Evolutionary conservation across 805 yeast genomes (phyloP).

Genomic region (Hanseniaspora lachancei): DNA sequence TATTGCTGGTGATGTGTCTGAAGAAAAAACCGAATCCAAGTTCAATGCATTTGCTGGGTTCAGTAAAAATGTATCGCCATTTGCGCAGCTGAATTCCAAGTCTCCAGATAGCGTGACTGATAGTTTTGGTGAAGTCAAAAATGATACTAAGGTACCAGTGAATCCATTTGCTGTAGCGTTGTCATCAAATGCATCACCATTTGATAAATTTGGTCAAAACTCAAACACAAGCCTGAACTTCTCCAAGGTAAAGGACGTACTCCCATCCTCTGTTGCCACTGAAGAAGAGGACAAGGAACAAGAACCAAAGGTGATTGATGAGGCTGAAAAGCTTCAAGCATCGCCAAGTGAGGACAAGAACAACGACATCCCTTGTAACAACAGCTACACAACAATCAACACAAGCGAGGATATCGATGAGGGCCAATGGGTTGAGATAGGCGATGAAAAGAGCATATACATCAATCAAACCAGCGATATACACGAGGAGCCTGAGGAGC

Average conservation of each 20-base stretch:
- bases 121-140: background rate
- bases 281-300: no score
- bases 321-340: background rate
- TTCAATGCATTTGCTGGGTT: constrained; percentile 16
- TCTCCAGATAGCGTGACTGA: background rate
- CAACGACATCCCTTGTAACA: background rate
- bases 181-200: background rate
- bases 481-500: background rate
- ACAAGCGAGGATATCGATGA: constrained; percentile 20
- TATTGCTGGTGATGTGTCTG: background rate
- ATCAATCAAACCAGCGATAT: constrained; percentile 14
- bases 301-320: background rate
- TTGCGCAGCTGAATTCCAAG: background rate
- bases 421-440: constrained; percentile 14
- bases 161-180: background rate
- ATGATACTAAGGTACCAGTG: background rate
- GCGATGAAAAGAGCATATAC: background rate
- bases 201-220: constrained; percentile 3
- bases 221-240: background rate
- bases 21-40: constrained; percentile 14
- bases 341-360: background rate
- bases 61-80: constrained; percentile 14
- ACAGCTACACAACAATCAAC: background rate
- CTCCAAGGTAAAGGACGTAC: background rate
- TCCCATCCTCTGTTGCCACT: background rate